A percentile compares a stretch with the other conserved stretches of the same genome.
Evolutionary conservation across 441 rosid genomes (phyloP).

Genomic region (Melianthus villosus): DNA sequence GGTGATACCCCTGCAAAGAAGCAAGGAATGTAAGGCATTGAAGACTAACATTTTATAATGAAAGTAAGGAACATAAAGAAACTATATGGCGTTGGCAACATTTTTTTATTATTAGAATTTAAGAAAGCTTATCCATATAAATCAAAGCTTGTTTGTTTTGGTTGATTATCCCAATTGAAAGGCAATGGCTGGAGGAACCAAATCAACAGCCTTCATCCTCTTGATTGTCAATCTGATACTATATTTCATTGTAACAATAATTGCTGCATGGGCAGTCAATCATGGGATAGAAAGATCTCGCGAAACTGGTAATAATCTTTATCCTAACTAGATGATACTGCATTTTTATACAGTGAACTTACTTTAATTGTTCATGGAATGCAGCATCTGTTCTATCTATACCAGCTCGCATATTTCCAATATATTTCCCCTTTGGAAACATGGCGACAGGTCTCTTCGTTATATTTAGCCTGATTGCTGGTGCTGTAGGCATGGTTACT

Average conservation of each 20-base stretch:
- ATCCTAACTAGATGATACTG: not conserved
- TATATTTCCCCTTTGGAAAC: constrained; percentile 69
- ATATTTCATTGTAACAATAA: constrained; percentile 37
- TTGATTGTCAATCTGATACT: constrained; percentile 44
- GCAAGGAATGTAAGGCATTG: too few species aligned
- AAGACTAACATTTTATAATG: too few species aligned
- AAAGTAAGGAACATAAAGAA: too few species aligned
- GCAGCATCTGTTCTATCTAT: constrained; percentile 50
- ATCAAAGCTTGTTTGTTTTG: too few species aligned
- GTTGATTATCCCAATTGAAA: too few species aligned
- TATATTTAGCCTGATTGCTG: constrained; percentile 53
- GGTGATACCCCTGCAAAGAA: too few species aligned
- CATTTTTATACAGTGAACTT: not conserved
- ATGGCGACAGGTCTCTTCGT: constrained; percentile 70
- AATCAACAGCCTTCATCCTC: constrained; percentile 45
- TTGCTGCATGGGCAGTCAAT: constrained; percentile 64
- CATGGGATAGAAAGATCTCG: constrained; percentile 44
- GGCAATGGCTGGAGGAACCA: constrained; percentile 54
- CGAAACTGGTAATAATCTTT: constrained; percentile 28
- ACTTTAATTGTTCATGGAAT: not conserved
- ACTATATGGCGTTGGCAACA: too few species aligned
- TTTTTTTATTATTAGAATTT: too few species aligned
- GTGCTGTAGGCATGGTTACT: constrained; percentile 57
- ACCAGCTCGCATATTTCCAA: constrained; percentile 68
- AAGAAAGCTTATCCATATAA: too few species aligned